These are phyloP conservation scores for Thalia dealbata DNA, from an alignment of 176 grass and related monocot genomes.

Conservation along the genomic window DNA sequence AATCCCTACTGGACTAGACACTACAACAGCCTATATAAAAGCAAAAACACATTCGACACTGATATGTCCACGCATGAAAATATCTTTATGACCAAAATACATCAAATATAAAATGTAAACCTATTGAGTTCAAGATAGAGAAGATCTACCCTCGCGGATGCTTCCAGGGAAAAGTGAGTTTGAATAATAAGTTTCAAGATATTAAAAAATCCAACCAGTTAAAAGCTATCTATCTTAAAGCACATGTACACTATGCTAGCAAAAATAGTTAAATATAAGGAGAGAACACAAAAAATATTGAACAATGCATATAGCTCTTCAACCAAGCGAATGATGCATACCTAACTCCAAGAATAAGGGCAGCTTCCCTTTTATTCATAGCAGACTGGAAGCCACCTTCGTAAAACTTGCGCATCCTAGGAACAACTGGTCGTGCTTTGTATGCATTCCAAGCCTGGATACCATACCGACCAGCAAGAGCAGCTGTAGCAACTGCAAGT, in stretches of 20 bases:
- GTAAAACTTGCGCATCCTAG: slow-evolving; percentile 87
- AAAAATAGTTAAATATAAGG: background rate
- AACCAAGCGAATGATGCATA: slow-evolving; percentile 7
- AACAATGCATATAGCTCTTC: background rate
- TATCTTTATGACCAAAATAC: background rate
- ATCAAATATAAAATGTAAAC: background rate
- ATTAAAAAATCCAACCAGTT: too few species aligned
- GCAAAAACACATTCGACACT: background rate
- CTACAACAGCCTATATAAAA: background rate
- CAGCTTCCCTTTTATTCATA: slow-evolving; percentile 72
- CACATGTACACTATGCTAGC: background rate
- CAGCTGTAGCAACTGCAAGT: slow-evolving; percentile 60
- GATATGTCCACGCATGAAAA: background rate
- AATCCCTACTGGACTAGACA: background rate
- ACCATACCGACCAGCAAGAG: slow-evolving; percentile 55
- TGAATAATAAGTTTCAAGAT: too few species aligned
- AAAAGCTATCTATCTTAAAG: too few species aligned
- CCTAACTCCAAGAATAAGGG: slow-evolving; percentile 80
- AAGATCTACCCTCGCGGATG: too few species aligned
- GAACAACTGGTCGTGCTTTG: slow-evolving; percentile 68
- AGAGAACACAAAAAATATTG: background rate
- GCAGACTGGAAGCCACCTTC: slow-evolving; percentile 84
- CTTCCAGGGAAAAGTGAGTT: too few species aligned
- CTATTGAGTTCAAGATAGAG: background rate
- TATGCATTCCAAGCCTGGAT: slow-evolving; percentile 90